phyloP scores from a whole-genome alignment of 305 asterid genomes.

The Fraxinus dipetala region DNA sequence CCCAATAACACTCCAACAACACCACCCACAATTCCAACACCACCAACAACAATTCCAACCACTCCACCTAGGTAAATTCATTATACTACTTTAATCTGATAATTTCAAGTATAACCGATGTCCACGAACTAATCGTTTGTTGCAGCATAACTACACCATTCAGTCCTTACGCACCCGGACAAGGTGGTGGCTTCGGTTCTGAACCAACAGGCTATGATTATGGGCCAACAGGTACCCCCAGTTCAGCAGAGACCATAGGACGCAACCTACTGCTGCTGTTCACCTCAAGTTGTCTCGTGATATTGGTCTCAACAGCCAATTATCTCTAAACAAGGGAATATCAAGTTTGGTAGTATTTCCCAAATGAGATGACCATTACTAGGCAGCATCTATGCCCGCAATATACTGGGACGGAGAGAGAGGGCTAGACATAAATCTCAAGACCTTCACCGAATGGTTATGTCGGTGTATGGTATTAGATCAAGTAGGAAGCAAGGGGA shows the following conservation, averaged over 20 bases:
- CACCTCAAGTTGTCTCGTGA: conserved; percentile 34
- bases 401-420: conserved; percentile 47
- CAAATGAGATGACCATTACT: conserved; percentile 36
- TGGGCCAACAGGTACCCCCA: conserved; percentile 79
- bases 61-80: conserved; percentile 69
- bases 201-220: conserved; percentile 66
- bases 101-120: neutral
- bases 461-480: conserved; percentile 34
- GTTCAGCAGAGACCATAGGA: conserved; percentile 44
- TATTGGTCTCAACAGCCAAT: conserved; percentile 32
- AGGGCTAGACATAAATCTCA: conserved; percentile 30
- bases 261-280: conserved; percentile 36
- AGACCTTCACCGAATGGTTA: conserved; percentile 36
- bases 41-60: conserved; percentile 44
- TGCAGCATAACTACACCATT: conserved; percentile 62
- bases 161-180: conserved; percentile 57
- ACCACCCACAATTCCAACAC: conserved; percentile 38
- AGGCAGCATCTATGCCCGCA: conserved; percentile 35
- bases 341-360: conserved; percentile 37
- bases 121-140: conserved; percentile 9
- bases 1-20: conserved; percentile 29
- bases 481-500: conserved; percentile 45
- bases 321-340: conserved; percentile 43
- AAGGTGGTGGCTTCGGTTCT: conserved; percentile 53
- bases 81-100: neutral